Percentiles rank a stretch among this genome's conserved stretches.
These are phyloP conservation scores for Sesbania bispinosa DNA, from an alignment of 306 rosid species.

Conservation along the genomic window DNA sequence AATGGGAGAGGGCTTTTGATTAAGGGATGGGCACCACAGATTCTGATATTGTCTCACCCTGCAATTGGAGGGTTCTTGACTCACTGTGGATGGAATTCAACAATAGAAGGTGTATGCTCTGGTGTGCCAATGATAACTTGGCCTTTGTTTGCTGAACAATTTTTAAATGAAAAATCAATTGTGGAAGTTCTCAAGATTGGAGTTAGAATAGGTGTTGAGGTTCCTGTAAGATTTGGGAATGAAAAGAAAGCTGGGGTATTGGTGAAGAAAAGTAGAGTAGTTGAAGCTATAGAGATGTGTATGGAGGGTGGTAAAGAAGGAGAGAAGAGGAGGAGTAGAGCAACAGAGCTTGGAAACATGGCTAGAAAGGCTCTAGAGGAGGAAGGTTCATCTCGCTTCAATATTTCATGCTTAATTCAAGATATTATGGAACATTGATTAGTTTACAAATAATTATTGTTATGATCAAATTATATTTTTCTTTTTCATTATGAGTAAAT, in stretches of 20 bases:
- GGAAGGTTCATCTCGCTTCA: conserved; percentile 57
- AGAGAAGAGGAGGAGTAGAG: conserved; percentile 43
- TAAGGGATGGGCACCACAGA: conserved; percentile 81
- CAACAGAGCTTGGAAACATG: conserved; percentile 41
- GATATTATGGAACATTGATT: conserved; percentile 29
- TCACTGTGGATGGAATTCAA: conserved; percentile 85
- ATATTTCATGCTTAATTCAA: conserved; percentile 46
- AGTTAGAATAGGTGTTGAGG: conserved; percentile 60
- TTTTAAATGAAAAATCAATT: conserved; percentile 58
- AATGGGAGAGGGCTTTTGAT: conserved; percentile 65
- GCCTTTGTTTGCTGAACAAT: conserved; percentile 77
- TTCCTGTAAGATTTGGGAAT: conserved; percentile 69
- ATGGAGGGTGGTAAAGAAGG: conserved; percentile 59
- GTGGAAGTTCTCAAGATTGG: conserved; percentile 59
- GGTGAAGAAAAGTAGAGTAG: conserved; percentile 46
- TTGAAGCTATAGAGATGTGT: conserved; percentile 44
- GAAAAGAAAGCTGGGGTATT: conserved; percentile 56
- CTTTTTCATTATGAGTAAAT: no score
- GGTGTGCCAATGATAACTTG: conserved; percentile 78
- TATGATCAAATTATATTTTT: neutral
- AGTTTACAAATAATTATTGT: neutral
- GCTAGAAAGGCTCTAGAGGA: conserved; percentile 44
- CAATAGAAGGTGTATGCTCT: conserved; percentile 47
- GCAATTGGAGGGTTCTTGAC: conserved; percentile 66
- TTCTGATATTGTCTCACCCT: conserved; percentile 51